Base-by-base conservation (phyloP, 2,329 filamentous ascomycete genomes). In the Hypoxylon sp. region DNA sequence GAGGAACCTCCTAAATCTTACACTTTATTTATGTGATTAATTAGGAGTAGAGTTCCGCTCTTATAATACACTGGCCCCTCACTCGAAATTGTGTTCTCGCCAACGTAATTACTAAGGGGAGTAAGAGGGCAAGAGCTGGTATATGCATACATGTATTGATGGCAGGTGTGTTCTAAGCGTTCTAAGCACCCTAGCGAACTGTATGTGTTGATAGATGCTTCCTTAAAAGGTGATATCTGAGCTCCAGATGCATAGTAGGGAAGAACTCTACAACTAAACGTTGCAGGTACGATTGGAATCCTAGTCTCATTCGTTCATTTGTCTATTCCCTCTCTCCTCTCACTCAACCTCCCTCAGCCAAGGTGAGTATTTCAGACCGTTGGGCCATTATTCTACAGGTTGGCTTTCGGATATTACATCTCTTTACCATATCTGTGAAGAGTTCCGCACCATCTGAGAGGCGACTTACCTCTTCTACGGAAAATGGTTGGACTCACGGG, bases 401-500 rank as follows among this genome's bases (percentile, higher is more conserved):
- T 15, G 5, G 32, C 32, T n/a, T 15, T n/a, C 15, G 32, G n/a
- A 37, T 4, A 37, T 15, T 4, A n/a, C 32, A 37, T 37, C 32
- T 37, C 30, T 37, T 6, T 3, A 15, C 32, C 5, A 5, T 41
- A 50, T 10, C 13, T 20, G 46, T 48, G 28, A 11, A 41, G 15
- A 52, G n/a, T 10, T 15, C 13, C 20, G 2, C 53, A 49, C 64
- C 19, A 52, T 20, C 28, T 49, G 11, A 17, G 7, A 26, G 22
- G 32, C 19, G 17, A 34, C 41, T 56, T 28, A 28, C 30, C 39
- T 59, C 51, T 46, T 26, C 32, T 17, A 51, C 34, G 48, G 62
- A 72, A 63, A 67, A 75, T 76, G 73, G 69, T 71, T 62, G 69
- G 70, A n/a, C 65, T 71, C 26, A 67, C 72, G 66, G 72, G 55